Evolutionary conservation across 257 asterid species (phyloP).

Genomic region (Striga asiatica): DNA sequence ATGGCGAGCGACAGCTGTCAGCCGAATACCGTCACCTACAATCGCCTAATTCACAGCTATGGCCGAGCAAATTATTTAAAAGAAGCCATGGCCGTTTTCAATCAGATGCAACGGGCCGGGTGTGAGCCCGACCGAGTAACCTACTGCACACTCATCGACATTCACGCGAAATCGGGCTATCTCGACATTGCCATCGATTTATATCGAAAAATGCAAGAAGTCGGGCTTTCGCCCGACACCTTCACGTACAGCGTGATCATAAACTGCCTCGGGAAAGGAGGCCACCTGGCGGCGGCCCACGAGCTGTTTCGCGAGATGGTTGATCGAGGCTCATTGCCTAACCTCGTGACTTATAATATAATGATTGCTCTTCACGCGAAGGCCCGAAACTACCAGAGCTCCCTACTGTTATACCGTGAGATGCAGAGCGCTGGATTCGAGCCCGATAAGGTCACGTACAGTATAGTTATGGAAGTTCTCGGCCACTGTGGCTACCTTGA

Average conservation of each 20-base stretch:
- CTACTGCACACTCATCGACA: constrained; percentile 87
- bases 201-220: constrained; percentile 86
- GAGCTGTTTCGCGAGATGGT: constrained; percentile 84
- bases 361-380: constrained; percentile 93
- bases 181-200: constrained; percentile 80
- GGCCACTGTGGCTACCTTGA: constrained; percentile 92
- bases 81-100: constrained; percentile 68
- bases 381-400: constrained; percentile 76
- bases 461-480: constrained; percentile 93
- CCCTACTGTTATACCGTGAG: constrained; percentile 76
- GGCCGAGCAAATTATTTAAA: constrained; percentile 82
- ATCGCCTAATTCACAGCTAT: constrained; percentile 87
- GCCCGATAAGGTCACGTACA: constrained; percentile 92
- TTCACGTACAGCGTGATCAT: constrained; percentile 96
- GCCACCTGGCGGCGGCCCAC: constrained; percentile 72
- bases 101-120: constrained; percentile 60
- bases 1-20: constrained; percentile 75
- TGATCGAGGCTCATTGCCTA: constrained; percentile 75
- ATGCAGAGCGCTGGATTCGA: constrained; percentile 89
- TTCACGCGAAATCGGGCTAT: constrained; percentile 93
- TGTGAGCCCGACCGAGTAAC: constrained; percentile 95
- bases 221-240: constrained; percentile 92
- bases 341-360: constrained; percentile 78
- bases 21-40: constrained; percentile 84
- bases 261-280: constrained; percentile 92